Evolutionary conservation across 208 protist genomes (phyloP).

Genomic region (Trichomonas vaginalis): DNA sequence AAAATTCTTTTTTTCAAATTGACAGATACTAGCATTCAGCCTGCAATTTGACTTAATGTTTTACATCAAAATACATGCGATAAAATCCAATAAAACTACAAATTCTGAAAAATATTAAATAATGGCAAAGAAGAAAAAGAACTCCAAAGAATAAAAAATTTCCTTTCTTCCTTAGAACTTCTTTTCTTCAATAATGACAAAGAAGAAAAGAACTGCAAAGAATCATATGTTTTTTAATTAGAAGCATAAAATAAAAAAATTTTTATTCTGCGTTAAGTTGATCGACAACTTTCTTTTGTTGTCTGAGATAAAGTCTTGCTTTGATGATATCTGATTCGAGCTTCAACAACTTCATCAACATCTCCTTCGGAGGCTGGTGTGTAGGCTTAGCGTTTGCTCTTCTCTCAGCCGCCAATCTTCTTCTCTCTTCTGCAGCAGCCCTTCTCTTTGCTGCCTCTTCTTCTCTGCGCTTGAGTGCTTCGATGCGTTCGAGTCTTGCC

Average conservation of each 20-base stretch:
- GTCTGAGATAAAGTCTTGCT: neutral
- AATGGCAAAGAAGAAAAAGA: too few species aligned
- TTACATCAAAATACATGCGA: too few species aligned
- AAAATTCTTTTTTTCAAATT: too few species aligned
- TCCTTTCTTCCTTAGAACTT: too few species aligned
- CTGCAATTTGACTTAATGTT: too few species aligned
- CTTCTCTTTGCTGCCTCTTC: neutral
- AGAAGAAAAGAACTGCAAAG: too few species aligned
- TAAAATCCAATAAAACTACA: too few species aligned
- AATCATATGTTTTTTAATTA: neutral
- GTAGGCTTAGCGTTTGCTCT: neutral
- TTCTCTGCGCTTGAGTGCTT: neutral
- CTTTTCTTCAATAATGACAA: too few species aligned
- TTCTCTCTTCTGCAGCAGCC: neutral
- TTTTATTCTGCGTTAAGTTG: neutral
- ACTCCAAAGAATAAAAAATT: too few species aligned
- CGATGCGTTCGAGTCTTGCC: neutral
- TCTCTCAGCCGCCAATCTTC: neutral
- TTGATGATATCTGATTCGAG: neutral
- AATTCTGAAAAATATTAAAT: too few species aligned
- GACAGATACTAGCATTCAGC: too few species aligned
- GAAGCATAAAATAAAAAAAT: neutral
- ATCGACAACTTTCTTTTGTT: neutral
- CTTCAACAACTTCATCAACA: neutral
- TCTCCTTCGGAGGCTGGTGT: neutral